Evolutionary conservation across 805 yeast genomes (phyloP), one percentile per base, ranked within the genome.

Genomic region (Scheffersomyces lignosus): DNA sequence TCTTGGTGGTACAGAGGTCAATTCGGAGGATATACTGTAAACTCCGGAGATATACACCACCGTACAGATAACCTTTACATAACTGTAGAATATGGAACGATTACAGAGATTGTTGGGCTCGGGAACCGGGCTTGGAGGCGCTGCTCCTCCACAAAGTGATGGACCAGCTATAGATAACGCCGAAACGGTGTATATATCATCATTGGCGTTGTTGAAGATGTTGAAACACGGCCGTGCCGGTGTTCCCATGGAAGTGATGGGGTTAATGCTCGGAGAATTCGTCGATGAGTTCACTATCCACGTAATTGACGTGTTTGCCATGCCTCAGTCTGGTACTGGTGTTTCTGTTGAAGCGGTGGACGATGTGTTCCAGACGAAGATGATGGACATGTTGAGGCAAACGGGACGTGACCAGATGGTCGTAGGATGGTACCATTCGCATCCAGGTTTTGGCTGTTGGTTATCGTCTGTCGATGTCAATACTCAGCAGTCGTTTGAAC

Each of bases 381-480:
- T 93, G 99, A 93, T 93, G 99, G 99, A 93, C 58, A 93, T 93
- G 99, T 76, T 93, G 56, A 82, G 86, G 66, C 99, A 93, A 63
- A 93, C 99, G 1, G 99, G 99, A n/a, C 78, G 99, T 63, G 97
- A 90, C 65, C 95, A 93, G 62, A 89, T 87, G 87, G 99, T 93
- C 36, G 99, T 93, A 33, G 99, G 99, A 23, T 93, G 99, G 99
- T 93, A 93, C 62, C 98, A 73, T 60, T 88, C 91, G 4, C 99
- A 91, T 60, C 99, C 99, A 0, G 96, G 96, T 0, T 91, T 89
- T 59, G 97, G 96, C 13, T 93, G 99, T 71, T 93, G 99, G 99
- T 75, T 93, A 51, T 90, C 98, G 9, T 81, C 90, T 18, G 98
- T 93, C 18, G 99, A 93, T 76, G 95, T 93, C 43, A 88, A 89